phyloP scores from a whole-genome alignment of 495 filamentous ascomycete species.

The Wilcoxina mikolae region DNA sequence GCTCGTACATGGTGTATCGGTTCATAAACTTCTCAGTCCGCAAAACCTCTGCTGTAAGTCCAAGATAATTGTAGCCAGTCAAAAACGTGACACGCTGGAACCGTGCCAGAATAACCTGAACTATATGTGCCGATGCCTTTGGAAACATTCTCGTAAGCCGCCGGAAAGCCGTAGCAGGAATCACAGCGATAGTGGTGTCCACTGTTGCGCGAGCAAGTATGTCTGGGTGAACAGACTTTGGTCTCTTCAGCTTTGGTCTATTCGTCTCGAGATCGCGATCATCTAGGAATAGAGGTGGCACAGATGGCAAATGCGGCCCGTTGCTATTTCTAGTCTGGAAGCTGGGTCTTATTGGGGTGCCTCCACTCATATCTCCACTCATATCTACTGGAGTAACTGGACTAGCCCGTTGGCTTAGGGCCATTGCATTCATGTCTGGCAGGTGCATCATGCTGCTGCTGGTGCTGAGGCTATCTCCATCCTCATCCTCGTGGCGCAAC shows the following conservation, averaged over 20 bases:
- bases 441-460: slow-evolving; percentile 31
- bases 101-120: slow-evolving; percentile 88
- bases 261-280: slow-evolving; percentile 22
- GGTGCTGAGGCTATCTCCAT: slow-evolving; percentile 35
- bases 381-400: slow-evolving; percentile 9
- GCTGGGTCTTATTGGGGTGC: slow-evolving; percentile 15
- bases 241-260: slow-evolving; percentile 35
- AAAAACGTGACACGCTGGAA: slow-evolving; percentile 89
- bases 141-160: slow-evolving; percentile 90
- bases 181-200: slow-evolving; percentile 95
- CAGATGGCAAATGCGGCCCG: slow-evolving; percentile 33
- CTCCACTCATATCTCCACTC: slow-evolving; percentile 10
- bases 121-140: slow-evolving; percentile 89
- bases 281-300: slow-evolving; percentile 61
- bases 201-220: slow-evolving; percentile 93
- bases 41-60: slow-evolving; percentile 76
- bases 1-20: slow-evolving; percentile 74
- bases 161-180: slow-evolving; percentile 87
- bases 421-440: slow-evolving; percentile 12
- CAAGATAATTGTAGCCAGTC: slow-evolving; percentile 86
- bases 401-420: slow-evolving; percentile 10
- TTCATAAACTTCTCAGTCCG: slow-evolving; percentile 84
- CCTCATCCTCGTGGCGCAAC: slow-evolving; percentile 50
- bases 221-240: slow-evolving; percentile 82
- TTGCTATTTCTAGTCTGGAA: not conserved